Base-by-base conservation (phyloP, 495 filamentous ascomycete genomes). In the Lasiosphaeris hirsuta region DNA sequence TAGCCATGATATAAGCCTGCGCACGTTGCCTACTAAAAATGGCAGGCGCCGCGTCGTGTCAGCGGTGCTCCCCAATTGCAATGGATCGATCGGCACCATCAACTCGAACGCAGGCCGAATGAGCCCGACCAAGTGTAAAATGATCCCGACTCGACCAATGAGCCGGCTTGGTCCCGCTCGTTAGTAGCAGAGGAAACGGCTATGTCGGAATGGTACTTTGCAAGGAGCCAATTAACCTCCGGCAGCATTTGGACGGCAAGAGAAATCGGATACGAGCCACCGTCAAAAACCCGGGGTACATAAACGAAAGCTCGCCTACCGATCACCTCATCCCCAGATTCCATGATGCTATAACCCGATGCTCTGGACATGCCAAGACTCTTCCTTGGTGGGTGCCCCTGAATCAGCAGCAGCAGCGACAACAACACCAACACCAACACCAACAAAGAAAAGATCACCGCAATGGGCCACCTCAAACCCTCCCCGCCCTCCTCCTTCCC, bases 391-490 rank as follows among this genome's bases (percentile, higher is more conserved):
- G 23, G 5, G 5, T 30, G 23, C 23, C 23, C 23, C 23, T 30
- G 5, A 30, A 30, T 30, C 23, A 2, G 5, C 23, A 30, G n/a
- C n/a, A n/a, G n/a, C n/a, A n/a, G n/a, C 11, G 19, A 42, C 19
- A 2, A 35, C 51, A 30, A 5, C 30, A 30, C 13, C 10, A 15
- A 36, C 38, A 37, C 14, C 36, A 40, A n/a, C n/a, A n/a, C n/a
- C n/a, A n/a, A n/a, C n/a, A n/a, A n/a, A 30, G 4, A 19, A 42
- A 35, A 33, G 40, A 40, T 23, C 17, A 41, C 10, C 8, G 14
- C 23, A 37, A 58, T 51, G 48, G 53, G 53, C 43, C 53, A 56
- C n/a, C 42, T 56, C 33, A 40, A 40, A 15, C 46, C 55, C 33
- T 41, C 11, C 23, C 42, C 36, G 14, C 1, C 13, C 18, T 14